Conservation (phyloP, 192 early-diverging fungal genomes). For the Dispira parvispora region DNA sequence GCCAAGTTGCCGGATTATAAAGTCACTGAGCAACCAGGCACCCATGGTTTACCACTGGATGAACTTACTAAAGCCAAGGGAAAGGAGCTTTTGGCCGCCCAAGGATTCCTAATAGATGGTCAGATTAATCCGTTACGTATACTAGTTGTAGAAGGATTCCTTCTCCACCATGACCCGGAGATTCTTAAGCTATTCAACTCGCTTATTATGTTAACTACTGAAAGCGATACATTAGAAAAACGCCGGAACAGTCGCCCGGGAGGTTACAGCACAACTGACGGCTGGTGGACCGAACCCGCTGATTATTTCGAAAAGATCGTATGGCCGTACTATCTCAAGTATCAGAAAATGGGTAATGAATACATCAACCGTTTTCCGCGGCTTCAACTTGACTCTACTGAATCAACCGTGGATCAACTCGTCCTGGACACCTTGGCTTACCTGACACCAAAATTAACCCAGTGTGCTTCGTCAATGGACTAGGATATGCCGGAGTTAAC, state of each 20-base stretch:
- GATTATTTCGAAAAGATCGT: conserved; percentile 60
- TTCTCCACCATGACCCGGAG: conserved; percentile 41
- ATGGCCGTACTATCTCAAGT: conserved; percentile 45
- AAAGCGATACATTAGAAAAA: conserved; percentile 38
- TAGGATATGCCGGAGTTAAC: too few relatives aligned
- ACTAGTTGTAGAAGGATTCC: conserved; percentile 62
- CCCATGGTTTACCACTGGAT: background rate
- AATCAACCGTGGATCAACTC: too few relatives aligned
- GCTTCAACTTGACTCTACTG: too few relatives aligned
- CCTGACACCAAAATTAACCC: too few relatives aligned
- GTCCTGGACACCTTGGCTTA: too few relatives aligned
- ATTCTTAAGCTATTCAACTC: conserved; percentile 27
- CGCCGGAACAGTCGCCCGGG: conserved; percentile 43
- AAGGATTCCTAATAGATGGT: background rate
- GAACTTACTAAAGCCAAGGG: too few relatives aligned
- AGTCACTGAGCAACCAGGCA: background rate
- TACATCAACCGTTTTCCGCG: too few relatives aligned
- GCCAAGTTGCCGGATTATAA: background rate
- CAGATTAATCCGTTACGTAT: background rate
- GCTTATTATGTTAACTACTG: conserved; percentile 39
- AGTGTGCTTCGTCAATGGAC: too few relatives aligned
- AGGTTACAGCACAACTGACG: conserved; percentile 57
- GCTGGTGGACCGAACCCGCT: conserved; percentile 57
- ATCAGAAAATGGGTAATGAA: too few relatives aligned
- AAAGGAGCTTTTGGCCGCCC: background rate